A percentile compares a stretch with the other conserved stretches of the same genome.
These are phyloP conservation scores for Eucalyptus curtisii DNA, from an alignment of 345 rosid species.

Conservation along the genomic window DNA sequence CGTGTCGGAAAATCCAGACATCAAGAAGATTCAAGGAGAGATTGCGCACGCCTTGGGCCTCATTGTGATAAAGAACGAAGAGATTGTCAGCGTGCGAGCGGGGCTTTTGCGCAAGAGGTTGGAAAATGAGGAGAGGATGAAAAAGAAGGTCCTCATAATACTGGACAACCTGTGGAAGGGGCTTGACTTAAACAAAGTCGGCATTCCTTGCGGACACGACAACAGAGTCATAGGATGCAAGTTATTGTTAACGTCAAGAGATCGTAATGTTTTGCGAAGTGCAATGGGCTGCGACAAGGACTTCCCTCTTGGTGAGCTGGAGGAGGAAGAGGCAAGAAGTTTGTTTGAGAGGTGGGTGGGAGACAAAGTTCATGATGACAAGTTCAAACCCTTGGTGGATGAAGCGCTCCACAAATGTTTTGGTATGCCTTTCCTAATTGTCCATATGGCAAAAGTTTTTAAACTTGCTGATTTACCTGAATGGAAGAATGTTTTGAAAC, in stretches of 20 bases:
- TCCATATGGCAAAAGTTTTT: accelerated
- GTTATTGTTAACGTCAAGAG: accelerated
- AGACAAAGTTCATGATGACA: too few species aligned
- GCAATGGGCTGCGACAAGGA: too few species aligned
- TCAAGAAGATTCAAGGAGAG: too few species aligned
- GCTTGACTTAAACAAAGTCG: accelerated
- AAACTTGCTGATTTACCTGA: accelerated
- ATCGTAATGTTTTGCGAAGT: accelerated
- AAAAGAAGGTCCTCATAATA: too few species aligned
- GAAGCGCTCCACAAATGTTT: accelerated
- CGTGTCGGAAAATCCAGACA: too few species aligned
- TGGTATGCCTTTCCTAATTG: accelerated
- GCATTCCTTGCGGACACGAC: too few species aligned
- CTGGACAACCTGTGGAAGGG: too few species aligned
- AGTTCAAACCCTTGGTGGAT: too few species aligned
- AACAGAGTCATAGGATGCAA: too few species aligned
- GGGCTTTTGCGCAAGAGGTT: accelerated
- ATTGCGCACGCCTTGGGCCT: too few species aligned
- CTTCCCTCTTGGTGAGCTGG: accelerated
- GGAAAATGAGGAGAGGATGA: accelerated
- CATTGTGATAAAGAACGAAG: accelerated
- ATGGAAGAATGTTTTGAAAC: accelerated
- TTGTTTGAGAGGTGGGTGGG: too few species aligned
- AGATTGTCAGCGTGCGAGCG: accelerated
- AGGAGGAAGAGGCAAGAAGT: too few species aligned